Base-by-base conservation (phyloP, 176 grass and related monocot species). In the Phoenix dactylifera region DNA sequence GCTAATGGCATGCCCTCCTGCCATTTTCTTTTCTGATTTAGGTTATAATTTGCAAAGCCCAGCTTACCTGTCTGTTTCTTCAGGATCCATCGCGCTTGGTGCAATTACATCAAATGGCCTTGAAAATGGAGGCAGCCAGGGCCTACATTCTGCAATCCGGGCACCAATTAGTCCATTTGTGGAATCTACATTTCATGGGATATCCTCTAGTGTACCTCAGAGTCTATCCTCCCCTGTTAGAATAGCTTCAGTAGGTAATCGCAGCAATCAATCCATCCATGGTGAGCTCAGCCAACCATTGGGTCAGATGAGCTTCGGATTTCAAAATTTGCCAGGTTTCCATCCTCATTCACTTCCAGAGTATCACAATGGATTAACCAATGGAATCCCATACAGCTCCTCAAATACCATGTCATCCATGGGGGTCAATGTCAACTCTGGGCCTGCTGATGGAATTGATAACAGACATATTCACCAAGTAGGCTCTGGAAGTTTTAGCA, bases 311-410 rank as follows among this genome's bases (percentile, higher is more conserved):
- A 95, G 82, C 65, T 90, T 72, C 29, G 77, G 64, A 59, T 74
- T 90, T 64, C 82, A 87, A 77, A 77, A 77, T 66, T 48, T 83
- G 67, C 49, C 55, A 74, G 59, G 63, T 49, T 79, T 89, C 50
- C 89, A 95, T 66, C 83, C 86, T 65, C 75, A 95, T 66, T 95
- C 89, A 32, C 72, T 95, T 22, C 89, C 89, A 32, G 82, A 85
- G 15, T 70, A 74, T 62, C 68, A 82, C 51, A 89, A 95, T 77
- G 86, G 77, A 76, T 32, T 69, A 54, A 60, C 57, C 63, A 95
- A 84, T 74, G 79, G 83, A 15, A 7, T 73, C 39, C 72, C 74
- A 20, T 89, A 82, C 59, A 84, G 35, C 35, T 44, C 85, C 54
- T 32, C 86, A 57, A 95, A 71, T 50, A 55, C 68, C 18, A 67